Evolutionary conservation across 2,329 filamentous ascomycete species (phyloP).

Genomic region (Zymoseptoria pseudotritici): DNA sequence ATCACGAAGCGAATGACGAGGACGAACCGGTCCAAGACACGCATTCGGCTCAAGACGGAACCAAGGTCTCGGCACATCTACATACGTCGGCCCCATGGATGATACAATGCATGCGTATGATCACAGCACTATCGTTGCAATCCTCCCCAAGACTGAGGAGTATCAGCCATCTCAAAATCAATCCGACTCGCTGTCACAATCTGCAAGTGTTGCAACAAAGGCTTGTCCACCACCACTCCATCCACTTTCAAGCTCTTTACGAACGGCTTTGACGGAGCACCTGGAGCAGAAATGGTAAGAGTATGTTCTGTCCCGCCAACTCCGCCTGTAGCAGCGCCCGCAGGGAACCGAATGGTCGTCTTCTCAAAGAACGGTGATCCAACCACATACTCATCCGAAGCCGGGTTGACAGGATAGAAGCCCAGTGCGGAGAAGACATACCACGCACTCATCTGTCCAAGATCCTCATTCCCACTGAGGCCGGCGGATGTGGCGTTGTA

Average conservation of each 20-base stretch:
- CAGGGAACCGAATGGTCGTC: conserved; percentile 34
- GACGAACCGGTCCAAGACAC: background rate
- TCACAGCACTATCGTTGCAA: background rate
- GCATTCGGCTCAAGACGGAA: background rate
- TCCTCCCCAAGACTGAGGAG: conserved; percentile 30
- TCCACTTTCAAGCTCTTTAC: conserved; percentile 37
- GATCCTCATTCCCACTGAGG: conserved; percentile 42
- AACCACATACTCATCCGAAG: conserved; percentile 40
- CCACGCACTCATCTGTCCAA: conserved; percentile 47
- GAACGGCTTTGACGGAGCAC: conserved; percentile 36
- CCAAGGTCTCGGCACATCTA: background rate
- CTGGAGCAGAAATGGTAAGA: conserved; percentile 37
- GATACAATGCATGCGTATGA: background rate
- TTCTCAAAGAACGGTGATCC: conserved; percentile 43
- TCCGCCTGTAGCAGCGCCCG: conserved; percentile 27
- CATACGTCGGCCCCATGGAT: background rate
- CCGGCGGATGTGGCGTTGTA: conserved; percentile 43
- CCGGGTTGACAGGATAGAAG: conserved; percentile 43
- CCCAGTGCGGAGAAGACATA: conserved; percentile 43
- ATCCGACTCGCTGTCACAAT: conserved; percentile 36
- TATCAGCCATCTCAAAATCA: conserved; percentile 41
- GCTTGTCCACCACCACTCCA: conserved; percentile 28
- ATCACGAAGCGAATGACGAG: background rate
- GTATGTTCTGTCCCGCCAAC: conserved; percentile 17
- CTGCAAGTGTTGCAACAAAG: conserved; percentile 35